Percentiles rank a stretch among this genome's conserved stretches.
phyloP scores from a whole-genome alignment of 2,329 filamentous ascomycete species.

The Phialemoniopsis sp. region DNA sequence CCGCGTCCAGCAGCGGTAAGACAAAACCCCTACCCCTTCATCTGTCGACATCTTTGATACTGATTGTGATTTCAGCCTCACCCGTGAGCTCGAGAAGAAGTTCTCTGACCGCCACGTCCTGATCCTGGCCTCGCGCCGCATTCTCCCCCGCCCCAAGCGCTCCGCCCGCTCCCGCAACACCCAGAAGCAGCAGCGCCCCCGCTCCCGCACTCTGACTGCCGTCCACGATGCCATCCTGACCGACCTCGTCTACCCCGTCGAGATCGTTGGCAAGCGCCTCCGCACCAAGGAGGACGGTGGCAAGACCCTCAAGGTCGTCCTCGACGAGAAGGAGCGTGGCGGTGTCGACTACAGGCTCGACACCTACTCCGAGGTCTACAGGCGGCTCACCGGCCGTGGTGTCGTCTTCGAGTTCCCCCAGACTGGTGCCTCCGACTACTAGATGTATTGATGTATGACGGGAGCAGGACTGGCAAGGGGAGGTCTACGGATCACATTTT shows the following conservation, averaged over 20 bases:
- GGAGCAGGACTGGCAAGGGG: conserved; percentile 13
- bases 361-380: conserved; percentile 99
- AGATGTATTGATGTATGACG: conserved; percentile 30
- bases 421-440: conserved; percentile 74
- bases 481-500: conserved; percentile 14
- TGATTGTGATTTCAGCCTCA: conserved; percentile 63
- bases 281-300: conserved; percentile 98
- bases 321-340: conserved; percentile 99
- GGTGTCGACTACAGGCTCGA: conserved; percentile 99
- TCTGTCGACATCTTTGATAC: not conserved
- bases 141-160: conserved; percentile 97
- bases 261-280: conserved; percentile 99
- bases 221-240: conserved; percentile 98
- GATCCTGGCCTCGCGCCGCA: conserved; percentile 98
- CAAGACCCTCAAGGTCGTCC: conserved; percentile 98
- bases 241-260: conserved; percentile 98
- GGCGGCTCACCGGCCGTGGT: conserved; percentile 90
- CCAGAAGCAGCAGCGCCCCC: conserved; percentile 98
- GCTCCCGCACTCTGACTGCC: conserved; percentile 94
- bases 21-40: conserved; percentile 12
- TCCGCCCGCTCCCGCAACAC: conserved; percentile 93
- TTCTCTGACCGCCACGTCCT: conserved; percentile 99
- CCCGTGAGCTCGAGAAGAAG: conserved; percentile 99
- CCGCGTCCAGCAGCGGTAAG: conserved; percentile 99
- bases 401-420: conserved; percentile 99